phyloP scores from a whole-genome alignment of 108 stramenopile genomes.

The Cylindrotheca fusiformis region DNA sequence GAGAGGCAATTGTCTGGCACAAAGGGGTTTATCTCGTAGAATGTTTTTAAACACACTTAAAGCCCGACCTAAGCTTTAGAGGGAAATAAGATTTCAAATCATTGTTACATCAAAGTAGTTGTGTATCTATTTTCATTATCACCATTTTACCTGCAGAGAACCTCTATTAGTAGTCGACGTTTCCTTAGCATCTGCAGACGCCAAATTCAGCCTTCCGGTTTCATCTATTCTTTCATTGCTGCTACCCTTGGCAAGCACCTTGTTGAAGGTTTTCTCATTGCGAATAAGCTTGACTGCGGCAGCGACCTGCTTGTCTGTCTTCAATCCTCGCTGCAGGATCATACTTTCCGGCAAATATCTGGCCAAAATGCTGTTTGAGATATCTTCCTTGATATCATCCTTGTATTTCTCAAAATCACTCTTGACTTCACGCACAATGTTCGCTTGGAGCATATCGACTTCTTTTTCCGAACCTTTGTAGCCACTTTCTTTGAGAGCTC shows the following conservation, averaged over 20 bases:
- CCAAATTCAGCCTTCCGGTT: constrained; percentile 5
- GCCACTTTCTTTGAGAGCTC: constrained; percentile 59
- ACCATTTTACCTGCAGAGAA: constrained; percentile 4
- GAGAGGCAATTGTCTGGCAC: no score
- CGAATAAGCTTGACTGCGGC: constrained; percentile 65
- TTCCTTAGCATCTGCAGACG: constrained; percentile 2
- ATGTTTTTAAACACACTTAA: no score
- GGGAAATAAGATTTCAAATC: no score
- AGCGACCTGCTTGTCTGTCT: constrained; percentile 62
- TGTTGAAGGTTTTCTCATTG: constrained; percentile 60
- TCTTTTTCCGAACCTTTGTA: constrained; percentile 64
- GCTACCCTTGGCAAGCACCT: constrained; percentile 55
- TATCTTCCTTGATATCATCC: constrained; percentile 82
- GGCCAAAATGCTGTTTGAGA: constrained; percentile 70
- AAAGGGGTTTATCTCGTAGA: no score
- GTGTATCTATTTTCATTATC: no score
- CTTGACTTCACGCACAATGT: constrained; percentile 69
- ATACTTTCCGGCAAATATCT: constrained; percentile 85
- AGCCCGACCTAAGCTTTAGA: no score
- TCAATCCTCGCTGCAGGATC: constrained; percentile 68
- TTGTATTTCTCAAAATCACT: constrained; percentile 84
- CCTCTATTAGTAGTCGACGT: not conserved
- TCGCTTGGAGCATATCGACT: constrained; percentile 60
- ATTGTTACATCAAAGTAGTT: no score
- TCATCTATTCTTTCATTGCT: constrained; percentile 9